Evolutionary conservation across 75 land plant species (phyloP).

Genomic region (Picea sitchensis): DNA sequence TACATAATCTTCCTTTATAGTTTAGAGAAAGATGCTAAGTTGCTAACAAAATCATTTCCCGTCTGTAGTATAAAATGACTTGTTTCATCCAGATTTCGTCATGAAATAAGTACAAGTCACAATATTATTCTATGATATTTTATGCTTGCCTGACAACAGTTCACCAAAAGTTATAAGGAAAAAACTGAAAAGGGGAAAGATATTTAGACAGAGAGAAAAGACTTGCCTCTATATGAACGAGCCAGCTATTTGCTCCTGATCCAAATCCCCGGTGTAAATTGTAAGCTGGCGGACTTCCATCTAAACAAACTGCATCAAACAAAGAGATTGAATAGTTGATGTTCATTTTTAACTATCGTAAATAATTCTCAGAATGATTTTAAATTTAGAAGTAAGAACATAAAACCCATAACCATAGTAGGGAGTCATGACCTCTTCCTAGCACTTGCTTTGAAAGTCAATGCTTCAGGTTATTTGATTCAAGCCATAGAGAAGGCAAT

Average conservation of each 20-base stretch:
- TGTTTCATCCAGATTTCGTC: not conserved
- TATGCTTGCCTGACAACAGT: not conserved
- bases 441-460: not conserved
- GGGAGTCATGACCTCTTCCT: not conserved
- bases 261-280: constrained; percentile 69
- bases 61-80: not conserved
- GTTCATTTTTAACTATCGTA: not conserved
- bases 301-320: constrained; percentile 88
- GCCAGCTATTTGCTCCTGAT: constrained; percentile 68
- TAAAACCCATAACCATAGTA: not conserved
- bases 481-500: not conserved
- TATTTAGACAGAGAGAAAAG: constrained; percentile 10
- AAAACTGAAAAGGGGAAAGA: no score
- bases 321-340: constrained; percentile 41
- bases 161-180: not conserved
- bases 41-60: not conserved
- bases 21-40: not conserved
- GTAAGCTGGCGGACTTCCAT: constrained; percentile 95
- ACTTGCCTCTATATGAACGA: constrained; percentile 72
- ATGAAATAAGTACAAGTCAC: not conserved
- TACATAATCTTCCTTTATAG: no score
- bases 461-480: not conserved
- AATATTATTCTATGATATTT: not conserved
- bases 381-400: not conserved
- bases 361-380: not conserved